These are phyloP conservation scores for Incumbomyces delicatus DNA, from an alignment of 2,329 filamentous ascomycete genomes.

Conservation along the genomic window DNA sequence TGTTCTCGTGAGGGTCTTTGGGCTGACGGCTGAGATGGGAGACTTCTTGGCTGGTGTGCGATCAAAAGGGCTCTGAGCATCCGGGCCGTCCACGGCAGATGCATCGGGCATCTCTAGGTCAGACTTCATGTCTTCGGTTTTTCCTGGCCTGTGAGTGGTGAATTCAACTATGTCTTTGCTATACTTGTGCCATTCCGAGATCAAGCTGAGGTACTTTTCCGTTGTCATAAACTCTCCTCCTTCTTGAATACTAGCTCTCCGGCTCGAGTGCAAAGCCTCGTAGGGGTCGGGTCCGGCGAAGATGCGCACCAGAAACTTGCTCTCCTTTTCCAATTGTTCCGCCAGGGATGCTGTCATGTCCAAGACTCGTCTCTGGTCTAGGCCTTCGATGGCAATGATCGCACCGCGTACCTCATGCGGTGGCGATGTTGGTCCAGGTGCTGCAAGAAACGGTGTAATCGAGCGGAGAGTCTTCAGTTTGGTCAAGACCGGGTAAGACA, in stretches of 20 bases:
- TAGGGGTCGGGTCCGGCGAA: conserved; percentile 37
- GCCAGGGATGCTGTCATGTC: conserved; percentile 57
- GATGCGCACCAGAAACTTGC: conserved; percentile 41
- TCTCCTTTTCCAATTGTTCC: conserved; percentile 42
- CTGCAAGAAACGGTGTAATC: conserved; percentile 59
- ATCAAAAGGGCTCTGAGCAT: background rate
- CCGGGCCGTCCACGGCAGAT: background rate
- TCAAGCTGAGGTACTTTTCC: conserved; percentile 54
- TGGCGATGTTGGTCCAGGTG: conserved; percentile 25
- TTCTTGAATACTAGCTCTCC: conserved; percentile 23
- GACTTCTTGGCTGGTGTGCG: background rate
- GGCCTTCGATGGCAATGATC: conserved; percentile 74
- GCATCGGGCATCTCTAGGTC: conserved; percentile 4
- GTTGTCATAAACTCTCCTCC: conserved; percentile 32
- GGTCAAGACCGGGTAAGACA: conserved; percentile 61
- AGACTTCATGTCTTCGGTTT: background rate
- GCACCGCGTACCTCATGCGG: conserved; percentile 53
- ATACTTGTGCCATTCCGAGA: conserved; percentile 65
- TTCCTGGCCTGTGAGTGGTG: conserved; percentile 31
- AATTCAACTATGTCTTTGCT: conserved; percentile 59
- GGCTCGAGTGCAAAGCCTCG: conserved; percentile 12
- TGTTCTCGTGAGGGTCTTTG: conserved; percentile 13
- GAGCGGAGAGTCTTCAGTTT: conserved; percentile 69
- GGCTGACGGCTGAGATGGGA: conserved; percentile 13
- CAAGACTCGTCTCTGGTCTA: conserved; percentile 52